A percentile compares a stretch with the other conserved stretches of the same genome.
phyloP scores from a whole-genome alignment of 208 protist species.

The Acanthamoeba healyi region DNA sequence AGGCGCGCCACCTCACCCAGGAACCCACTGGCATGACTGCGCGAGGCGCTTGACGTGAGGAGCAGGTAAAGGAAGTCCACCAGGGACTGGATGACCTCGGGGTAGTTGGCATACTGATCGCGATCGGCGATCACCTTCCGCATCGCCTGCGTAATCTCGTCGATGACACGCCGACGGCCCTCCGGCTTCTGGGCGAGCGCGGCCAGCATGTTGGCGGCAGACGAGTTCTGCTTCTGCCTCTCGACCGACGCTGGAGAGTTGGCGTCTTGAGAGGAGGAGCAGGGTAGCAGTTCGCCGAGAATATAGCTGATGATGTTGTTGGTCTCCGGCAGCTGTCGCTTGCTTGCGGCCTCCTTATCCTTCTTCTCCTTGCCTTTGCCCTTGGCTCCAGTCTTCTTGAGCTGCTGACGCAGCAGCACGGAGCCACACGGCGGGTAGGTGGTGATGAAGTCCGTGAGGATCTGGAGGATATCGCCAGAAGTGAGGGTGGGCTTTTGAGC shows the following conservation, averaged over 20 bases:
- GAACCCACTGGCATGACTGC: conserved; percentile 51
- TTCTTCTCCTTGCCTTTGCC: conserved; percentile 66
- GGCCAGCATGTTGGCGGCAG: conserved; percentile 44
- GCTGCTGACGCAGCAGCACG: conserved; percentile 57
- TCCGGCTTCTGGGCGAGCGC: conserved; percentile 67
- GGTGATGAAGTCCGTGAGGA: conserved; percentile 63
- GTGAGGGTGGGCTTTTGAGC: conserved; percentile 48
- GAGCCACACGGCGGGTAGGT: conserved; percentile 62
- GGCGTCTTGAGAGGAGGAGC: neutral
- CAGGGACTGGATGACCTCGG: conserved; percentile 61
- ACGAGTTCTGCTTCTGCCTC: neutral
- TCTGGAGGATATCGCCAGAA: conserved; percentile 54
- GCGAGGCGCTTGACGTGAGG: conserved; percentile 49
- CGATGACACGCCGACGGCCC: conserved; percentile 36
- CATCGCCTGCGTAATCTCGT: conserved; percentile 60
- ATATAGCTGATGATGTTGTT: conserved; percentile 69
- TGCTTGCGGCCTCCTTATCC: conserved; percentile 48
- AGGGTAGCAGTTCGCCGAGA: conserved; percentile 40
- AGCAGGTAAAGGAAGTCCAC: conserved; percentile 69
- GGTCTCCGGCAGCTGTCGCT: neutral
- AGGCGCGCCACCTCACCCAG: conserved; percentile 49
- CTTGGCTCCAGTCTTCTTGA: neutral
- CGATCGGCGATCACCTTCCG: conserved; percentile 13
- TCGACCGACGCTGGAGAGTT: neutral
- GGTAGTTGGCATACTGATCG: conserved; percentile 37